A percentile compares a stretch with the other conserved stretches of the same genome.
These are phyloP conservation scores for Halophytophthora batemanensis DNA, from an alignment of 352 stramenopile species.

Conservation along the genomic window DNA sequence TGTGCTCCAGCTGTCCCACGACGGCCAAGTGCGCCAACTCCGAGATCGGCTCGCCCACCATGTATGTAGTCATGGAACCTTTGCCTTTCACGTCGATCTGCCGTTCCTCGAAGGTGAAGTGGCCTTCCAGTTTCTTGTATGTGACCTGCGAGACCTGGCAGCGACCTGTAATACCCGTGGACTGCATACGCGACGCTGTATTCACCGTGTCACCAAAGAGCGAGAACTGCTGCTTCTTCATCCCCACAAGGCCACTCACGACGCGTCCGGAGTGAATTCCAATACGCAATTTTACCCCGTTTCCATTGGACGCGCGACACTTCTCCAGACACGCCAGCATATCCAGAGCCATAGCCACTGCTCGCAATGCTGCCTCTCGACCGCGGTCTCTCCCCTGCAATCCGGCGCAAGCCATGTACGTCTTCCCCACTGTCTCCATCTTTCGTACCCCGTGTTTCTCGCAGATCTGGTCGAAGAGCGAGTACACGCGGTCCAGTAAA, in stretches of 20 bases:
- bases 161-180: conserved; percentile 67
- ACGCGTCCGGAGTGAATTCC: conserved; percentile 89
- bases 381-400: conserved; percentile 80
- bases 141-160: conserved; percentile 84
- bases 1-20: conserved; percentile 61
- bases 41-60: conserved; percentile 69
- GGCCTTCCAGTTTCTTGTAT: conserved; percentile 72
- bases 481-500: conserved; percentile 91
- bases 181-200: conserved; percentile 88
- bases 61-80: conserved; percentile 79
- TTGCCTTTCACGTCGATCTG: conserved; percentile 88
- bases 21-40: conserved; percentile 58
- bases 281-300: conserved; percentile 87
- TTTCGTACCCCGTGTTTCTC: conserved; percentile 90
- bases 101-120: conserved; percentile 78
- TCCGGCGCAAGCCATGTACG: conserved; percentile 87
- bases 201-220: conserved; percentile 94
- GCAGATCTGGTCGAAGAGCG: conserved; percentile 89
- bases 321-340: conserved; percentile 72
- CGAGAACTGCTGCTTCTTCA: conserved; percentile 92
- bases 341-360: conserved; percentile 73
- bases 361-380: conserved; percentile 67
- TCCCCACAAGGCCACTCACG: conserved; percentile 85
- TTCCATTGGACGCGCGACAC: conserved; percentile 70
- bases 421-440: conserved; percentile 92